A percentile compares a stretch with the other conserved stretches of the same genome.
Conservation (phyloP, 805 yeast genomes). For the Saccharomyces paradoxus region DNA sequence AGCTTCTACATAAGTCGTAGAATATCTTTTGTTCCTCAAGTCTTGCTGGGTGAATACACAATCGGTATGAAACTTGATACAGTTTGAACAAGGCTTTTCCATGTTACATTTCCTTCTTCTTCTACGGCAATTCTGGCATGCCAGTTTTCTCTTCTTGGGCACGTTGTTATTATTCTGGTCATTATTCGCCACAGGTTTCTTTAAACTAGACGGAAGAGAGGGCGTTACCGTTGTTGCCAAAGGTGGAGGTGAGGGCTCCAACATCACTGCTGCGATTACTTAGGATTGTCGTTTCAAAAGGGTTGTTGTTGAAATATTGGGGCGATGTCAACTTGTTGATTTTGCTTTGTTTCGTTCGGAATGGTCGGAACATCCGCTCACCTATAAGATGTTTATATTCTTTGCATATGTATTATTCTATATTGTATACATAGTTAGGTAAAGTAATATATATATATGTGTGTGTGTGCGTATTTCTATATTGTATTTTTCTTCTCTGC, state of each 20-base stretch:
- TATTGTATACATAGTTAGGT: no score
- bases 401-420: not conserved
- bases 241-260: not conserved
- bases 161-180: not conserved
- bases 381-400: not conserved
- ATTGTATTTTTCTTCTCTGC: not conserved
- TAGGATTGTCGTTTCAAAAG: not conserved
- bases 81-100: conserved; percentile 39
- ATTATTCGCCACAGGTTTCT: not conserved
- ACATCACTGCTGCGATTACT: not conserved
- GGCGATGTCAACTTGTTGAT: not conserved
- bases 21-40: conserved; percentile 39
- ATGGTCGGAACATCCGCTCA: not conserved
- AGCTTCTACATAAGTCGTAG: conserved; percentile 38
- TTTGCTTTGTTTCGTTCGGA: not conserved
- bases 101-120: conserved; percentile 38
- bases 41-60: conserved; percentile 38
- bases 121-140: conserved; percentile 20
- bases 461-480: not conserved
- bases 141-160: conserved; percentile 4
- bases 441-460: not conserved
- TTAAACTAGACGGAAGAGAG: not conserved
- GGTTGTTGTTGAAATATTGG: not conserved
- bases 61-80: conserved; percentile 35
- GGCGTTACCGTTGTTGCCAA: not conserved